Base-by-base conservation (phyloP, 441 rosid genomes). In the Jatropha podagrica region DNA sequence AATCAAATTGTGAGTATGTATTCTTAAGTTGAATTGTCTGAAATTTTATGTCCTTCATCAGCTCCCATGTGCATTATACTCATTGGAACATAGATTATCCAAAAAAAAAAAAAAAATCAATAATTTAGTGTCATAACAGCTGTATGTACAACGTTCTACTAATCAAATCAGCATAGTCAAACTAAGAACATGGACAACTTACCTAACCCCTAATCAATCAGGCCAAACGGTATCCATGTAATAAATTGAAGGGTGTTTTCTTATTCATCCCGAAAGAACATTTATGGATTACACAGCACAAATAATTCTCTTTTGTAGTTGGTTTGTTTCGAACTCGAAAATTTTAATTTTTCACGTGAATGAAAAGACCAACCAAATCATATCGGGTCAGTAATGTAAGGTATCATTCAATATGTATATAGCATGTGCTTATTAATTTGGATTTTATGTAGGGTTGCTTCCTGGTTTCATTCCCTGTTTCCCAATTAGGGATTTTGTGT, bases 141-240 rank as follows among this genome's bases (percentile, higher is more conserved):
- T 61, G 51, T 20, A 58, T 61, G 51, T 42, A 23, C 38, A 61
- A 32, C 5, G 17, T 42, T 71, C 7, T 26, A 58, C 7, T 26
- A 58, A 59, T 56, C 11, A 71, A 59, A 62, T 60, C 17, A 27
- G 15, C n/a, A 14, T 8, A 62, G 66, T 72, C 56, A 72, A 72
- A 42, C 15, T 41, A 72, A 44, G 75, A 72, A 59, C 54, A 40
- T 42, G 74, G 56, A 9, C 18, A 27, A 14, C 40, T 59, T 59
- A 60, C 66, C 55, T 59, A 71, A 71, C 55, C 44, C 1, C 42
- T 15, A 32, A 18, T 6, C n/a, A 27, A 17, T 32, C 18, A 61
- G 4, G 0, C 17, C 26, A 37, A 64, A 38, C 11, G 7, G 49
- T 64, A 17, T 64, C 2, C 14, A 17, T 23, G 7, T 17, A 55